These are phyloP conservation scores for Acer campestre DNA, from an alignment of 345 rosid species.

Conservation along the genomic window DNA sequence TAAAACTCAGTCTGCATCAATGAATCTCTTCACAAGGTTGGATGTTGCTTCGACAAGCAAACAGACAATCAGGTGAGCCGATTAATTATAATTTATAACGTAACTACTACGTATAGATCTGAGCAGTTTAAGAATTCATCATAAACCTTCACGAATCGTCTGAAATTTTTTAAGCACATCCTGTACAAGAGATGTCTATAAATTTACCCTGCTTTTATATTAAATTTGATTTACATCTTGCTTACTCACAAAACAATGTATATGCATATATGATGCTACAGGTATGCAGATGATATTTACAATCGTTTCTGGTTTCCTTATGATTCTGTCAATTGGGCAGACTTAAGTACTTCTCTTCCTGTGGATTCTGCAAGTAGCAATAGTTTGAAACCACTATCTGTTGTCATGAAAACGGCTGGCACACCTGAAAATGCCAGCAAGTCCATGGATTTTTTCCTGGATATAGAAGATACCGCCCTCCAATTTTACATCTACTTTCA, in stretches of 20 bases:
- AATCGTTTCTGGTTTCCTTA: conserved; percentile 20
- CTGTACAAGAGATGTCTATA: too few relatives aligned
- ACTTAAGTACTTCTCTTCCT: conserved; percentile 2
- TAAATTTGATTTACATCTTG: too few relatives aligned
- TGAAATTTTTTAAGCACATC: too few relatives aligned
- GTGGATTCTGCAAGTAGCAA: neutral
- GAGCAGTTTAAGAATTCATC: neutral
- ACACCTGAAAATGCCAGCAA: conserved; percentile 11
- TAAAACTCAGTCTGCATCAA: neutral
- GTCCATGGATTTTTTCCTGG: conserved; percentile 14
- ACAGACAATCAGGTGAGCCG: conserved; percentile 6
- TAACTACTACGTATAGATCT: neutral
- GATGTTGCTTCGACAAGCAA: conserved; percentile 17
- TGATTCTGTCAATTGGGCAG: neutral
- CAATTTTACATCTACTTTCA: conserved; percentile 26
- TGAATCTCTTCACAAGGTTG: neutral
- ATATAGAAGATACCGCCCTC: neutral
- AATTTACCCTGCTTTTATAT: too few relatives aligned
- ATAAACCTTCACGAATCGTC: too few relatives aligned
- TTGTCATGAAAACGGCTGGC: conserved; percentile 25
- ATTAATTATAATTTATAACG: too few relatives aligned
- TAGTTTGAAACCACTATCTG: neutral
- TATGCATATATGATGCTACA: neutral
- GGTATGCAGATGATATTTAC: conserved; percentile 17
- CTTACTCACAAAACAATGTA: too few relatives aligned